A percentile compares a stretch with the other conserved stretches of the same genome.
These are phyloP conservation scores for Beta macrorhiza DNA, from an alignment of 179 eudicot species.

Conservation along the genomic window DNA sequence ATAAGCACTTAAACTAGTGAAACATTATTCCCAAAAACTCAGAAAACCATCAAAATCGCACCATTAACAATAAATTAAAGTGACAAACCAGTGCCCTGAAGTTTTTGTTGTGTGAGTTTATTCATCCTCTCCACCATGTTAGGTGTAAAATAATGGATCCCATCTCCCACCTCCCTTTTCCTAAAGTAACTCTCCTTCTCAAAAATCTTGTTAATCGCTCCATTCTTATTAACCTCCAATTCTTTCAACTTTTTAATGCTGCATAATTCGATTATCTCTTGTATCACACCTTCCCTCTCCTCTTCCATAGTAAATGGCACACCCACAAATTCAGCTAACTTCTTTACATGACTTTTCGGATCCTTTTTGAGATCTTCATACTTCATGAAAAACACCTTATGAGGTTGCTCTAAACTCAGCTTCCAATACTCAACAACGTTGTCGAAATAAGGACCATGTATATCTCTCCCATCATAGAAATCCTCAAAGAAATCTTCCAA, in stretches of 20 bases:
- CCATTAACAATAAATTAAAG: background rate
- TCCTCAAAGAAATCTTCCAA: conserved; percentile 4
- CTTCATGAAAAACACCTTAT: too few relatives aligned
- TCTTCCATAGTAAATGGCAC: conserved; percentile 29
- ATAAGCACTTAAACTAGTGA: too few relatives aligned
- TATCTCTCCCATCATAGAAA: background rate
- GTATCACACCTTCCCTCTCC: conserved; percentile 21
- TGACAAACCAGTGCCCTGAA: conserved; percentile 27
- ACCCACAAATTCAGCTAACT: conserved; percentile 5
- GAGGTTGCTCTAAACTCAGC: background rate
- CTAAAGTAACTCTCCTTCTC: conserved; percentile 28
- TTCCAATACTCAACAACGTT: conserved; percentile 23
- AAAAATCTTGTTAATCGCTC: background rate
- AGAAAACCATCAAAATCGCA: too few relatives aligned
- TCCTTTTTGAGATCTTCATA: too few relatives aligned
- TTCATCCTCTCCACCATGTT: conserved; percentile 27
- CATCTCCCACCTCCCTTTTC: conserved; percentile 37
- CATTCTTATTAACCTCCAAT: conserved; percentile 38
- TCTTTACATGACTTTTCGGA: too few relatives aligned
- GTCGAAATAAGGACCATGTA: conserved; percentile 26
- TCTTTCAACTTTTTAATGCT: conserved; percentile 34
- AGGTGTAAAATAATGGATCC: conserved; percentile 30
- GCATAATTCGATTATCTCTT: conserved; percentile 29
- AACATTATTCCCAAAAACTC: too few relatives aligned
- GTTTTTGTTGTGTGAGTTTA: conserved; percentile 25